These are phyloP conservation scores for Aaosphaeria pasadenensis DNA, from an alignment of 2,329 filamentous ascomycete species.

Conservation along the genomic window DNA sequence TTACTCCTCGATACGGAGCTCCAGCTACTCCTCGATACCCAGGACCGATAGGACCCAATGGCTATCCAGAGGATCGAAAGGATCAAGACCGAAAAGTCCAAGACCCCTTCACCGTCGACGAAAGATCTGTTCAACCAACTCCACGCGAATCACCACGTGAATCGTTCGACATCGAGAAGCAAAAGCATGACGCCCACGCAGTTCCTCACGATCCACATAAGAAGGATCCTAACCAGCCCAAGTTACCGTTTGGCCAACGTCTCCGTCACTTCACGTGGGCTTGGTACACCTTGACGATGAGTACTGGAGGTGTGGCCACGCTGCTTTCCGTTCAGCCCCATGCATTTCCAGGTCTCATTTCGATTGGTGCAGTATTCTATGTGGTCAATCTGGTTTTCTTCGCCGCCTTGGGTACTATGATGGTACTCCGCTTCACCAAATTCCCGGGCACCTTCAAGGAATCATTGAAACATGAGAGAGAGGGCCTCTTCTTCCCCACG, in stretches of 20 bases:
- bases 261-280: constrained; percentile 47
- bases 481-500: constrained; percentile 49
- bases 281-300: constrained; percentile 48
- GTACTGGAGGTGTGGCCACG: constrained; percentile 46
- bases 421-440: constrained; percentile 45
- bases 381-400: constrained; percentile 52
- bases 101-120: constrained; percentile 16
- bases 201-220: constrained; percentile 16
- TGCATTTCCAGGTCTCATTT: constrained; percentile 48
- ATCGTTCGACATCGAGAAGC: constrained; percentile 28
- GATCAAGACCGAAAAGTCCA: constrained; percentile 8
- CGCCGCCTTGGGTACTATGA: constrained; percentile 21
- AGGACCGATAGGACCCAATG: neutral
- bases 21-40: neutral
- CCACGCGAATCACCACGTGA: constrained; percentile 12
- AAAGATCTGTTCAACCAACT: constrained; percentile 10
- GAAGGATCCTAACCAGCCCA: constrained; percentile 32
- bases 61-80: neutral
- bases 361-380: constrained; percentile 52
- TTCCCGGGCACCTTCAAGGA: constrained; percentile 44
- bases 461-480: constrained; percentile 50
- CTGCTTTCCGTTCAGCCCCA: constrained; percentile 44
- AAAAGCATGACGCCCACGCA: constrained; percentile 15
- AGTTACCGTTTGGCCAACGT: constrained; percentile 23
- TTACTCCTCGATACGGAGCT: no score